Conservation (phyloP, 2,329 filamentous ascomycete genomes). For the Cytospora paraplurivora region DNA sequence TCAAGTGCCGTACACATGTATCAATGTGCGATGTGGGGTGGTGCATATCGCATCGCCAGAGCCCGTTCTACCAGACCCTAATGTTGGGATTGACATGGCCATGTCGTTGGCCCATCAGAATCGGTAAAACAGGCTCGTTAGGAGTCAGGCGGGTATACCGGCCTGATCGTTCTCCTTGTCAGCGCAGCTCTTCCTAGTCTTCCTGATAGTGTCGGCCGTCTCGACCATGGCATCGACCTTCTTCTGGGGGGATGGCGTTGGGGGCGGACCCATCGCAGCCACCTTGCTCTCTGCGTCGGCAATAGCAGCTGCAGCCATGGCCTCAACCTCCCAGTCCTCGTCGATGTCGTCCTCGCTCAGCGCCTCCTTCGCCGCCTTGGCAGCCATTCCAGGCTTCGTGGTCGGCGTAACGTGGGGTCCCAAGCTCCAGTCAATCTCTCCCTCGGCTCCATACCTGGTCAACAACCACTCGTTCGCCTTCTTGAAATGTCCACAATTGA, state of each 20-base stretch:
- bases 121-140: slow-evolving; percentile 28
- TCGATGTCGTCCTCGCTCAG: slow-evolving; percentile 16
- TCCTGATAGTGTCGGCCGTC: slow-evolving; percentile 13
- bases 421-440: slow-evolving; percentile 82
- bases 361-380: slow-evolving; percentile 30
- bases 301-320: slow-evolving; percentile 24
- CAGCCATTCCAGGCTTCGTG: slow-evolving; percentile 27
- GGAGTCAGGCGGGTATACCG: slow-evolving; percentile 29
- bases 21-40: slow-evolving; percentile 1
- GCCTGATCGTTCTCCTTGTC: slow-evolving; percentile 26
- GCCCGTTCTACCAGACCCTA: slow-evolving; percentile 25
- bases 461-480: slow-evolving; percentile 84
- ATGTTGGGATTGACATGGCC: slow-evolving; percentile 17
- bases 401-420: slow-evolving; percentile 38
- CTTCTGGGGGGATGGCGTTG: slow-evolving; percentile 27
- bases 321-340: slow-evolving; percentile 26
- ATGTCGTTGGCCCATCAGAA: slow-evolving; percentile 14
- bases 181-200: slow-evolving; percentile 6
- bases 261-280: slow-evolving; percentile 28
- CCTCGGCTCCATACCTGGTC: slow-evolving; percentile 74
- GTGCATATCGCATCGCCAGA: slow-evolving; percentile 18
- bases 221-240: slow-evolving; percentile 13
- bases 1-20: slow-evolving; percentile 16
- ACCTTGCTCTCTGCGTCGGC: slow-evolving; percentile 21
- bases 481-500: slow-evolving; percentile 79